Conservation (phyloP, 2,329 filamentous ascomycete genomes). For the Calonectria hawksworthii region DNA sequence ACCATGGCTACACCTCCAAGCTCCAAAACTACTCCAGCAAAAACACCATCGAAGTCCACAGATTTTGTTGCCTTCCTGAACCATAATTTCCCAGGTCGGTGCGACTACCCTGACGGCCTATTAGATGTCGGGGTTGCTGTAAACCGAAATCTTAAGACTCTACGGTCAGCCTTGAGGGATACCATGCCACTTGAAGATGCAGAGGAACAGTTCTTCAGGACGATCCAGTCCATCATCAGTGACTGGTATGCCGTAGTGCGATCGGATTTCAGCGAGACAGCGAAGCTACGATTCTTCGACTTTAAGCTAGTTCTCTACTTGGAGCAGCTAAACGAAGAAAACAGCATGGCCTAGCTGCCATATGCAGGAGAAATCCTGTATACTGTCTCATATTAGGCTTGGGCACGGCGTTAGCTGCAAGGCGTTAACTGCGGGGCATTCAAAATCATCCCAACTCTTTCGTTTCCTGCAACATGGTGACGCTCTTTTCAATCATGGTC, state of each 20-base stretch:
- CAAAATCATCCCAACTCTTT: neutral
- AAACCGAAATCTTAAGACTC: neutral
- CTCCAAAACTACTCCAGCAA: neutral
- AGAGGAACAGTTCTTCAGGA: neutral
- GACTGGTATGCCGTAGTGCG: neutral
- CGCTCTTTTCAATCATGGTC: neutral
- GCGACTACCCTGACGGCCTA: neutral
- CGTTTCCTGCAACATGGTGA: neutral
- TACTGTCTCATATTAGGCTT: neutral
- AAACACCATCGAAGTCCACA: neutral
- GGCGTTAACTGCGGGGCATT: neutral
- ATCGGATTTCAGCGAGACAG: neutral
- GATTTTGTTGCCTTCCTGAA: neutral
- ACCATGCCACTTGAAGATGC: neutral
- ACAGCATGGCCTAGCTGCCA: too few species aligned
- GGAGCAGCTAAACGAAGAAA: neutral
- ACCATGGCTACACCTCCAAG: neutral
- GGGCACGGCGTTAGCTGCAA: neutral
- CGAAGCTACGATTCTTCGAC: constrained; percentile 6
- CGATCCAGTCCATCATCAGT: neutral
- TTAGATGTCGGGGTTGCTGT: neutral
- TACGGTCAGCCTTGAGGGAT: neutral
- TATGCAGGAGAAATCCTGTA: too few species aligned
- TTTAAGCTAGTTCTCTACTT: constrained; percentile 1
- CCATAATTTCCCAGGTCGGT: neutral